These are phyloP conservation scores for Halenospora varia DNA, from an alignment of 495 filamentous ascomycete species.

Conservation along the genomic window DNA sequence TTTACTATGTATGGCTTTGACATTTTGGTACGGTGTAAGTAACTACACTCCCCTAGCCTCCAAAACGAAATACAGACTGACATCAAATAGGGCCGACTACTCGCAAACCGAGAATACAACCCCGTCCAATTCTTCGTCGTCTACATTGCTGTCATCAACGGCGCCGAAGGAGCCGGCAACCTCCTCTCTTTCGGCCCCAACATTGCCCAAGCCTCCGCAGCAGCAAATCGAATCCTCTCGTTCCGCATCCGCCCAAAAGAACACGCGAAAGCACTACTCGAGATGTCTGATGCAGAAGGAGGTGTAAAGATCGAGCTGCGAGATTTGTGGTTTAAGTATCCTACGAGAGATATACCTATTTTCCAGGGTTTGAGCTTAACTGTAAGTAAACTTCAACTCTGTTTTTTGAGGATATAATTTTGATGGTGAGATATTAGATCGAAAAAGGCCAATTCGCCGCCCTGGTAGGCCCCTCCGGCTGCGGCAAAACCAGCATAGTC, in stretches of 20 bases:
- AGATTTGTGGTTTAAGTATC: conserved; percentile 57
- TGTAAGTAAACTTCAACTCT: background rate
- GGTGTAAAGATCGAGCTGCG: conserved; percentile 53
- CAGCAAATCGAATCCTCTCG: conserved; percentile 48
- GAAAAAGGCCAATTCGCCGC: conserved; percentile 62
- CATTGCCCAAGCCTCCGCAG: conserved; percentile 52
- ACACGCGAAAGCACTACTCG: background rate
- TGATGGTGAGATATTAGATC: conserved; percentile 32
- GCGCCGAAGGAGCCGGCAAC: conserved; percentile 19
- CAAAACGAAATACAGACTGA: too few species aligned
- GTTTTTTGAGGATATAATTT: background rate
- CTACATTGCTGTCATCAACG: conserved; percentile 27
- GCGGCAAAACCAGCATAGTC: conserved; percentile 68
- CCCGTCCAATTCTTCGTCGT: conserved; percentile 28
- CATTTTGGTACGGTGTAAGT: conserved; percentile 49
- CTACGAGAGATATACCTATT: conserved; percentile 46
- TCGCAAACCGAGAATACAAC: conserved; percentile 22
- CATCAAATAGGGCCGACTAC: conserved; percentile 17
- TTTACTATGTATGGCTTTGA: conserved; percentile 47
- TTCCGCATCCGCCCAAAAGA: background rate
- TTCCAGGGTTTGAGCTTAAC: conserved; percentile 48
- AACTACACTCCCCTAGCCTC: background rate
- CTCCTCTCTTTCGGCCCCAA: conserved; percentile 32
- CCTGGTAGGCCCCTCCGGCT: conserved; percentile 67
- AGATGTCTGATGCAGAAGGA: conserved; percentile 36